phyloP scores from a whole-genome alignment of 768 basidiomycete genomes.

The Cytidiella melzeri region DNA sequence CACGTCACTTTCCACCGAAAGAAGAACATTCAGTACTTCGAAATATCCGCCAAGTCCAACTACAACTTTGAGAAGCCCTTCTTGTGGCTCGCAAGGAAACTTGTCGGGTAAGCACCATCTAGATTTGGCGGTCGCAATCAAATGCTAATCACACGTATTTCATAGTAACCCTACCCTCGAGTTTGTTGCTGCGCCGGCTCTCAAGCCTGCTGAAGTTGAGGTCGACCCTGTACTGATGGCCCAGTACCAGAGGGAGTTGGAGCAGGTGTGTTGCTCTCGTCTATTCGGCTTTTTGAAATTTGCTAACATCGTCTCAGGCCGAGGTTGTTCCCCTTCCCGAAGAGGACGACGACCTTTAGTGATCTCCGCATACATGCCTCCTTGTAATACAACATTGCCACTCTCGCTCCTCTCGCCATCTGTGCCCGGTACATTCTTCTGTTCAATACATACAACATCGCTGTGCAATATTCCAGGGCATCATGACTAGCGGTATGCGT shows the following conservation, averaged over 20 bases:
- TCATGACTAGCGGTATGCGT: background rate
- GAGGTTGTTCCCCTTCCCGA: slow-evolving; percentile 93
- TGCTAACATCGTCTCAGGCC: slow-evolving; percentile 43
- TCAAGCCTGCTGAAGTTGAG: slow-evolving; percentile 88
- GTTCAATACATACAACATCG: slow-evolving; percentile 17
- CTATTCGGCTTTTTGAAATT: background rate
- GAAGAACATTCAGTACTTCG: slow-evolving; percentile 99
- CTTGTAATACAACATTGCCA: background rate
- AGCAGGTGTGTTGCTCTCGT: slow-evolving; percentile 37
- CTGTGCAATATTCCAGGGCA: slow-evolving; percentile 10
- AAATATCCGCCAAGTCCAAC: slow-evolving; percentile 99
- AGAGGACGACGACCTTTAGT: slow-evolving; percentile 75
- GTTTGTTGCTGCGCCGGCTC: slow-evolving; percentile 94
- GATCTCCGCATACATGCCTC: slow-evolving; percentile 11
- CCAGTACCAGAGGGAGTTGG: slow-evolving; percentile 75
- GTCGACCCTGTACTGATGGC: slow-evolving; percentile 76
- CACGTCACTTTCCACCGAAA: slow-evolving; percentile 99
- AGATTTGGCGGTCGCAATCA: too few species aligned
- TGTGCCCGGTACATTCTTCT: slow-evolving; percentile 16
- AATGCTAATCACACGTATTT: background rate
- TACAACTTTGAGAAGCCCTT: slow-evolving; percentile 99
- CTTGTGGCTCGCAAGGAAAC: slow-evolving; percentile 97
- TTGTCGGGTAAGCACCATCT: slow-evolving; percentile 72
- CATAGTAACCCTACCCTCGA: slow-evolving; percentile 79
- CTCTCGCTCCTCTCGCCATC: slow-evolving; percentile 12